phyloP scores from a whole-genome alignment of 345 rosid genomes.

The Diplotaxis tenuifolia region DNA sequence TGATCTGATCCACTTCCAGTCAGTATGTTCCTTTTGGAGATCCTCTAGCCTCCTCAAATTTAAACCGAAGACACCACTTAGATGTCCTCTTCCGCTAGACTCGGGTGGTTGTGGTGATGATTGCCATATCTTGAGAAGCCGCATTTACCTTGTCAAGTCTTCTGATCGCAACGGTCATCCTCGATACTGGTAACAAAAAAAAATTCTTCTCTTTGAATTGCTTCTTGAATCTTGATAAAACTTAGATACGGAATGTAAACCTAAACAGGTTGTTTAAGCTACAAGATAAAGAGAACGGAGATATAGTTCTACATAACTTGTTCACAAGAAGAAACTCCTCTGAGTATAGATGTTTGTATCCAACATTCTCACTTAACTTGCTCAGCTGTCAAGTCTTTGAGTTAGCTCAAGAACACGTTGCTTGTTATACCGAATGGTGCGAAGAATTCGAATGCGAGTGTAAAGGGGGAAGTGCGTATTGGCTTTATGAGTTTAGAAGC shows the following conservation, averaged over 20 bases:
- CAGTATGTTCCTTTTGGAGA: slow-evolving; percentile 42
- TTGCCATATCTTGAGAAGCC: not conserved
- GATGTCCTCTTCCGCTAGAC: not conserved
- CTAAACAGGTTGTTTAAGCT: slow-evolving; percentile 21
- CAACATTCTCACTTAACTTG: slow-evolving; percentile 8
- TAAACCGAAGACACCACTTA: not conserved
- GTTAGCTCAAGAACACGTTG: slow-evolving; percentile 25
- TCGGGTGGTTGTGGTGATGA: too few species aligned
- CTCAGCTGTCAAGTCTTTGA: slow-evolving; percentile 14
- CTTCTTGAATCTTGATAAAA: not conserved
- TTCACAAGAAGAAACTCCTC: too few species aligned
- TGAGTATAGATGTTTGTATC: too few species aligned
- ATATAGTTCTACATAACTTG: too few species aligned
- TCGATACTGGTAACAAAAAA: not conserved
- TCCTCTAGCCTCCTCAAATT: not conserved
- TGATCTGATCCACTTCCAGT: slow-evolving; percentile 35
- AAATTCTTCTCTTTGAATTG: too few species aligned
- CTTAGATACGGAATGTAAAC: not conserved
- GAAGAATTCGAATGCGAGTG: too few species aligned
- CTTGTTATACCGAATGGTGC: not conserved
- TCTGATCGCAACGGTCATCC: not conserved
- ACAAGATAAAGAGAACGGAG: slow-evolving; percentile 10
- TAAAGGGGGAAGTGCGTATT: not conserved
- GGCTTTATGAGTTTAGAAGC: not conserved
- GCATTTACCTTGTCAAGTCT: slow-evolving; percentile 9